Percentiles rank a stretch among this genome's conserved stretches.
Evolutionary conservation across 768 basidiomycete genomes (phyloP).

Genomic region (Glaciozyma martinii): DNA sequence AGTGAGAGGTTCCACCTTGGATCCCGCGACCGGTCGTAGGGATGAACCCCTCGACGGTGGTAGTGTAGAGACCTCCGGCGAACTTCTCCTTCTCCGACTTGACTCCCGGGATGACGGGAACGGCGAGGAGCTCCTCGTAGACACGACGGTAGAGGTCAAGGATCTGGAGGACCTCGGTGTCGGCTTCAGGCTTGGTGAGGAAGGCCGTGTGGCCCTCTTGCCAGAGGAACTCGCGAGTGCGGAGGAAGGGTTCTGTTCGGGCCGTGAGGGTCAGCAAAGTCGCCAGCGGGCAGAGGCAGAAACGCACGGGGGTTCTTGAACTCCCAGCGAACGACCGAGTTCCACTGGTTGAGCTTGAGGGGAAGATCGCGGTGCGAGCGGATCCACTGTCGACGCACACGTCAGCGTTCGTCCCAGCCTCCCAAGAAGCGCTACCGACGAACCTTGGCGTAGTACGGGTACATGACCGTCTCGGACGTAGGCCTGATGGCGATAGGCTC

Average conservation of each 20-base stretch:
- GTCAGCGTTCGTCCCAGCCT: background rate
- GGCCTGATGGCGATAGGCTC: conserved; percentile 97
- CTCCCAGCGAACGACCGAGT: conserved; percentile 98
- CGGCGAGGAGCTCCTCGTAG: conserved; percentile 92
- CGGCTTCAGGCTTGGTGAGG: conserved; percentile 80
- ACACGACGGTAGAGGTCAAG: conserved; percentile 91
- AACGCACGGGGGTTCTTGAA: conserved; percentile 92
- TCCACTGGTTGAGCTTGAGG: conserved; percentile 97
- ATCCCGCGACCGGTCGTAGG: conserved; percentile 95
- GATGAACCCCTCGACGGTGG: conserved; percentile 95
- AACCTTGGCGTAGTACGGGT: conserved; percentile 89
- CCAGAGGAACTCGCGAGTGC: conserved; percentile 99
- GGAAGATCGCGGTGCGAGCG: conserved; percentile 94
- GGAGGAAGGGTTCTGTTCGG: conserved; percentile 80
- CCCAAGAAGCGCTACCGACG: background rate
- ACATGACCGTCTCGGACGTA: conserved; percentile 98
- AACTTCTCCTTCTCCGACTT: conserved; percentile 99
- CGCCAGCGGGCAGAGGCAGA: background rate
- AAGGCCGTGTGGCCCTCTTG: conserved; percentile 98
- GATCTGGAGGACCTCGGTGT: conserved; percentile 81
- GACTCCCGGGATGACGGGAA: conserved; percentile 91
- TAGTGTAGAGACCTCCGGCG: conserved; percentile 94
- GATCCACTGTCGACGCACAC: conserved; percentile 55
- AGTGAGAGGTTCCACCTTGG: conserved; percentile 95
- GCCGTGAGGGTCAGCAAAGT: background rate